Evolutionary conservation across 345 rosid genomes (phyloP), one percentile per base, ranked within the genome.

Genomic region (Citrus medica): DNA sequence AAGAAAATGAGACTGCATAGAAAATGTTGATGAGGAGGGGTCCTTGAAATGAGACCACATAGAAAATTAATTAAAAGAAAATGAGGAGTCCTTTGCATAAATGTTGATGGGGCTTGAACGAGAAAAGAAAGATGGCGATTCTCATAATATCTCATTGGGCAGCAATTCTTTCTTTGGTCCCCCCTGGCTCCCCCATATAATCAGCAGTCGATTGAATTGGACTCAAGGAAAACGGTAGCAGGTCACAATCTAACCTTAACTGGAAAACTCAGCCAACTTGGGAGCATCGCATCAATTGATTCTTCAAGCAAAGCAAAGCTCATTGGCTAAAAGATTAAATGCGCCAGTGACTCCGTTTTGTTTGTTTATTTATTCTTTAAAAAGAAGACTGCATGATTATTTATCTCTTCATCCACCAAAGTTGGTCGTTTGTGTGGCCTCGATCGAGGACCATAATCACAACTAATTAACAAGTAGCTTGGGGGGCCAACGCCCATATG

Each of bases 291-390:
- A 66, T 37, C 48, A 19, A 66, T 66, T 66, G 17, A 37, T 66
- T 35, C 70, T 66, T 66, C 70, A 66, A 66, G 58, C 58, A 53
- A 66, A 66, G 58, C 58, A 53, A 51, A 53, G 70, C 5, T 66
- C 37, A 35, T 35, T 66, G 48, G 22, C 48, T 37, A 37, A 9
- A 35, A 35, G 48, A 37, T 66, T 21, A 66, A 9, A 9, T 22
- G 38, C 35, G 33, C 40, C 68, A 17, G 33, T 32, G 58, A 1
- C 58, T 53, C 28, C 62, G 9, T 59, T 59, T 59, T 22, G 9
- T 59, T 22, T 2, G 3, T 59, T 22, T 7, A 9, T 59, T 22
- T 24, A 3, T 22, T 22, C 24, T n/a, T 59, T 9, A 59, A n/a
- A n/a, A 59, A 22, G 27, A 32, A 35, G 33, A 35, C 33, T 24